Evolutionary conservation across 805 yeast species (phyloP), one percentile per base, ranked within the genome.

Genomic region (Wickerhamiella azyma): DNA sequence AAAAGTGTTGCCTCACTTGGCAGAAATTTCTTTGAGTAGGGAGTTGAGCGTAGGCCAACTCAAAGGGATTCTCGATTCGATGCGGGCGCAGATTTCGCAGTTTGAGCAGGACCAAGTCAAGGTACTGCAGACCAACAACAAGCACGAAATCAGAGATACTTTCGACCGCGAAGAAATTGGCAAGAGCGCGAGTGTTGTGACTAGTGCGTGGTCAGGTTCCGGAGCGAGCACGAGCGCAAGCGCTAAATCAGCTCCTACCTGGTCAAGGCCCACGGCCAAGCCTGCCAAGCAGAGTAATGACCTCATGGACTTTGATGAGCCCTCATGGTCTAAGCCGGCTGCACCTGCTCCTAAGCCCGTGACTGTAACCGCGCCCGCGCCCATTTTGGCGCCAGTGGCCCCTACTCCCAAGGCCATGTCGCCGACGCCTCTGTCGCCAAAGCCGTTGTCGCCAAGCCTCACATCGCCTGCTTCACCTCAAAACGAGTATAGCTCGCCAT

Each of bases 1-100:
- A n/a, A 67, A 68, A 24, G 70, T 76, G 3, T 49, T 77, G 9
- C 82, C 84, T 0, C 67, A 70, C 37, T 59, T 76, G 47, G 70
- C 77, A 69, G 61, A 63, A 11, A 61, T 74, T 39, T 66, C 78
- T 0, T 66, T 74, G 58, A 66, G 75, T 4, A 58, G 69, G 3
- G 65, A 69, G 8, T 55, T 77, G 28, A 64, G 64, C 9, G 56
- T 65, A 7, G 51, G 52, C 1, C 71, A 73, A 50, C 77, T 74
- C 55, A 52, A 61, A 24, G 55, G 53, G 16, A 70, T 66, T 47
- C 62, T 64, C 41, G 57, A 54, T 2, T 60, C 62, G 0, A 69
- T 75, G 14, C 68, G 70, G 38, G 59, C 56, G 14, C 64, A 74
- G 14, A 59, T 75, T 0, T 60, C 54, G 18, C 59, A 59, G 10